Conservation (phyloP, 352 stramenopile species). For the Phytophthora rubi region DNA sequence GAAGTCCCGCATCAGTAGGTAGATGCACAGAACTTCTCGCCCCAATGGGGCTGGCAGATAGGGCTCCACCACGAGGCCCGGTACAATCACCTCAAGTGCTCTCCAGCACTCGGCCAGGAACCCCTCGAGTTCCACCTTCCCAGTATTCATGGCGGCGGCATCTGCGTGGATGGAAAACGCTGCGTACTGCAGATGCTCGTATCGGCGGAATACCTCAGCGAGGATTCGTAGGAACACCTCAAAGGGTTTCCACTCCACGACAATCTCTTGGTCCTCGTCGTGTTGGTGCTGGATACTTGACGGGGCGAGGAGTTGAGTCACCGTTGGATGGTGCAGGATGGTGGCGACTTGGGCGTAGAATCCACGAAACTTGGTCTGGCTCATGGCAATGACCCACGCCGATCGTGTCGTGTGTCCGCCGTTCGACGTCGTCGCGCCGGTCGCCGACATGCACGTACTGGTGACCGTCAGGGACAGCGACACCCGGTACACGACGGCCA, state of each 20-base stretch:
- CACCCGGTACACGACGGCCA: constrained; percentile 65
- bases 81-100: constrained; percentile 52
- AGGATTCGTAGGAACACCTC: constrained; percentile 52
- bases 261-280: constrained; percentile 12
- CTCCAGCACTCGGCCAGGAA: constrained; percentile 61
- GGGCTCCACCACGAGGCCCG: constrained; percentile 50
- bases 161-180: constrained; percentile 56
- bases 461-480: constrained; percentile 42
- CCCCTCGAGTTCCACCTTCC: constrained; percentile 45
- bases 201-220: constrained; percentile 43
- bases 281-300: constrained; percentile 13
- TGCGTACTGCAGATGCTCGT: constrained; percentile 41
- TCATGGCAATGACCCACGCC: constrained; percentile 69
- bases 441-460: constrained; percentile 26
- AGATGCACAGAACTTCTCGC: constrained; percentile 50
- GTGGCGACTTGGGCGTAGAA: constrained; percentile 53
- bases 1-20: constrained; percentile 62
- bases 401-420: constrained; percentile 40
- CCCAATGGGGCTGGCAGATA: constrained; percentile 43
- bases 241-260: constrained; percentile 57
- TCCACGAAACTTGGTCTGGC: constrained; percentile 57
- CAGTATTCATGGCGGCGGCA: constrained; percentile 37
- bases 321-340: constrained; percentile 48
- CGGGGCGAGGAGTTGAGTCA: constrained; percentile 32
- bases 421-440: constrained; percentile 17